A percentile compares a stretch with the other conserved stretches of the same genome.
These are phyloP conservation scores for Tympanopsis confertula DNA, from an alignment of 2,329 filamentous ascomycete species.

Conservation along the genomic window DNA sequence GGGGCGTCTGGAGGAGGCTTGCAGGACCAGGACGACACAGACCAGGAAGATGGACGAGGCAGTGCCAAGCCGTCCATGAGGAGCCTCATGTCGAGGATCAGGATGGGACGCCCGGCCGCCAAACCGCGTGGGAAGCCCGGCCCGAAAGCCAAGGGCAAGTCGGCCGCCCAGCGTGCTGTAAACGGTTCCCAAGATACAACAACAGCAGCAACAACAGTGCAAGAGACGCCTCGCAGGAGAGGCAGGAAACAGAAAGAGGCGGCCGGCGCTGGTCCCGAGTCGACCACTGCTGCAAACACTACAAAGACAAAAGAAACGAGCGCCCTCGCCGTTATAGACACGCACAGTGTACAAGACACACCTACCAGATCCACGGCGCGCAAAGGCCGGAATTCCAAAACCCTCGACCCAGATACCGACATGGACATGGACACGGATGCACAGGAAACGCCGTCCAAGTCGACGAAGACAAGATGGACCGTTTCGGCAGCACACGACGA, in stretches of 20 bases:
- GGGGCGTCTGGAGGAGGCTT: not conserved
- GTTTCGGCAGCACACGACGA: too few species aligned
- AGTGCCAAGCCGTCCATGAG: constrained; percentile 6
- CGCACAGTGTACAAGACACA: too few species aligned
- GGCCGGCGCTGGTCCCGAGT: too few species aligned
- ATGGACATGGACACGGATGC: not conserved
- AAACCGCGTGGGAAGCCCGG: too few species aligned
- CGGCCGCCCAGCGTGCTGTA: not conserved
- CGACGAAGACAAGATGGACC: not conserved
- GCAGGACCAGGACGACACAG: not conserved
- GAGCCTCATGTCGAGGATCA: not conserved
- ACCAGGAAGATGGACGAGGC: constrained; percentile 3
- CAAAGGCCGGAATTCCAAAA: not conserved
- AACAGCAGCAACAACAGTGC: not conserved
- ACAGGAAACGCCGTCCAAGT: not conserved
- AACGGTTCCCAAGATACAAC: not conserved
- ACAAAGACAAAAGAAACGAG: too few species aligned
- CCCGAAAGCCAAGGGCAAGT: not conserved
- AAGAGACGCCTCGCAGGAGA: too few species aligned
- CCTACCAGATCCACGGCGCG: not conserved
- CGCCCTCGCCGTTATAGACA: too few species aligned
- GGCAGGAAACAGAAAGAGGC: too few species aligned
- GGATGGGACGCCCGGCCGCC: constrained; percentile 1
- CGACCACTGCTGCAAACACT: too few species aligned
- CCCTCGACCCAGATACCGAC: not conserved